Evolutionary conservation across 2,329 filamentous ascomycete species (phyloP).

Genomic region (Alternaria sp.): DNA sequence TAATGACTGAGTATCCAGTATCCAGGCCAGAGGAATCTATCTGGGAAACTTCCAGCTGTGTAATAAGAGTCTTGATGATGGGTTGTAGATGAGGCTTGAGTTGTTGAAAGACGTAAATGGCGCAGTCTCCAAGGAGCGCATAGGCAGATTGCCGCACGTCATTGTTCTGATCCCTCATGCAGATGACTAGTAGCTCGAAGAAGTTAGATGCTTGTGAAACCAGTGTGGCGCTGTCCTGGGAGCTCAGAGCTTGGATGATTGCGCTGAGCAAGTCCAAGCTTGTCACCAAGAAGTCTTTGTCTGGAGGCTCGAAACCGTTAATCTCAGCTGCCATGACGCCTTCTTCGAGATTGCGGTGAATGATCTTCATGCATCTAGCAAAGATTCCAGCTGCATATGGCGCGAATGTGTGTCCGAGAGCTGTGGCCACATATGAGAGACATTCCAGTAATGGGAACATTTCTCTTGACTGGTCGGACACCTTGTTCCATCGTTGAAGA

Average conservation of each 20-base stretch:
- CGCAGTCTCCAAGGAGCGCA: constrained; percentile 91
- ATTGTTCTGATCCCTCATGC: constrained; percentile 89
- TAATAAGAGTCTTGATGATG: constrained; percentile 82
- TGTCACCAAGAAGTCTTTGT: constrained; percentile 97
- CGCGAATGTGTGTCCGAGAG: constrained; percentile 81
- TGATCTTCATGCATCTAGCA: constrained; percentile 85
- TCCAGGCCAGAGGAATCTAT: constrained; percentile 83
- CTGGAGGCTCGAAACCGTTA: constrained; percentile 75
- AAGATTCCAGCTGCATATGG: constrained; percentile 90
- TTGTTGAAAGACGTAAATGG: constrained; percentile 88
- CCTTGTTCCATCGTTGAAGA: constrained; percentile 85
- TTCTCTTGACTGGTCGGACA: constrained; percentile 88
- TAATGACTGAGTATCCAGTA: constrained; percentile 88
- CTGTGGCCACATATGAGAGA: constrained; percentile 90
- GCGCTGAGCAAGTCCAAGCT: constrained; percentile 92
- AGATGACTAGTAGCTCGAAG: constrained; percentile 89
- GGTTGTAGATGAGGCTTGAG: constrained; percentile 76
- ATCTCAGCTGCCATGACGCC: constrained; percentile 75
- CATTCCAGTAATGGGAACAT: constrained; percentile 96
- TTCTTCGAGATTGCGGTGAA: constrained; percentile 89
- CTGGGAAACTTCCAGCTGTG: constrained; percentile 78
- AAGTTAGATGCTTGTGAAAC: constrained; percentile 80
- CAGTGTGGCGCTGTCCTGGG: constrained; percentile 76
- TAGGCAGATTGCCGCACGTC: constrained; percentile 97
- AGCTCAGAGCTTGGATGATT: constrained; percentile 87